Evolutionary conservation across 2,329 filamentous ascomycete genomes (phyloP), one percentile per base, ranked within the genome.

Genomic region (Talaromyces funiculosus): DNA sequence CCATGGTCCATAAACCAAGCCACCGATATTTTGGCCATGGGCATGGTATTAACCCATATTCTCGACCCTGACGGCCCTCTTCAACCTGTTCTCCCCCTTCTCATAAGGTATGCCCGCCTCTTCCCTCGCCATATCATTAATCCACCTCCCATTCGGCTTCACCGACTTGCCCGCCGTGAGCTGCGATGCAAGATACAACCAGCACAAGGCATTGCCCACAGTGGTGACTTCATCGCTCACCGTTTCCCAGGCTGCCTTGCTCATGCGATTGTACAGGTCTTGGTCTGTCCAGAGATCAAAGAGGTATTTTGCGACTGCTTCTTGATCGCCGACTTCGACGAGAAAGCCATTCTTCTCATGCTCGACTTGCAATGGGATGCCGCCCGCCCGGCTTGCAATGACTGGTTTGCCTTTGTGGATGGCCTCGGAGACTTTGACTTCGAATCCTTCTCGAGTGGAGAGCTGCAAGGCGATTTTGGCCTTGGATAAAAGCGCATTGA

Each of bases 341-440:
- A 94, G 77, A 75, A 84, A 94, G 0, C 90, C 90, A 62, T 87
- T 88, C 70, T 89, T 83, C 37, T 80, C 80, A 67, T 92, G 78
- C 71, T 89, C 82, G 60, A 94, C 82, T 71, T 94, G 90, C 4
- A 93, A 79, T 0, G 90, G 89, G 57, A 94, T 92, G 10, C 90
- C 90, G n/a, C 90, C 90, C 1, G 87, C 86, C 20, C 81, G 80
- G 1, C 88, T 90, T 3, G 87, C 89, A 64, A 94, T 90, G 67
- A 92, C 83, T 1, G 90, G 90, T 2, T 88, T 84, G 14, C 90
- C 90, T 47, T 91, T 90, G 69, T 92, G 90, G 22, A 93, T 80
- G 1, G 89, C 90, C 74, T 94, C 90, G 0, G 88, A 91, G 4
- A 94, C 89, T 74, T 94, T 94, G 67, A 94, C 87, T 73, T 94